These are phyloP conservation scores for Cyberlindnera saturnus DNA, from an alignment of 805 yeast species.

Conservation along the genomic window DNA sequence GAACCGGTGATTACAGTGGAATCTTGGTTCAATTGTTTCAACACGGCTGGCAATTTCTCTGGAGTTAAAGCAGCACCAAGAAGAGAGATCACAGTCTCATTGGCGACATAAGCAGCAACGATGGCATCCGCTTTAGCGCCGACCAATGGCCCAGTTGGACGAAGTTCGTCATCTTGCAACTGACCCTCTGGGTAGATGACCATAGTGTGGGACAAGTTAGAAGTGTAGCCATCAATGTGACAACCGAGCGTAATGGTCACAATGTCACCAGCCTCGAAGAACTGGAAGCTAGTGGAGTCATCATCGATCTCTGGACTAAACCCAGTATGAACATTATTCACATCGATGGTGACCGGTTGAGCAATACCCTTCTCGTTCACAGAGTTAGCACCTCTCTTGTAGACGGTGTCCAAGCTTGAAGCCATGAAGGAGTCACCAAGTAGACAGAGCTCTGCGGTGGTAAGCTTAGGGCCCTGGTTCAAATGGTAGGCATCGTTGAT, in stretches of 20 bases:
- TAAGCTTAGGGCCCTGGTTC: constrained; percentile 30
- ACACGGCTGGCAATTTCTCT: constrained; percentile 59
- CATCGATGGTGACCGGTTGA: constrained; percentile 83
- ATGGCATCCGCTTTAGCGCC: constrained; percentile 87
- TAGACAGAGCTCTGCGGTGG: constrained; percentile 69
- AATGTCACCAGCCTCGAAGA: constrained; percentile 71
- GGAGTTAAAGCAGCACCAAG: constrained; percentile 71
- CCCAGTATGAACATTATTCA: constrained; percentile 70
- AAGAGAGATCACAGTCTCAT: constrained; percentile 75
- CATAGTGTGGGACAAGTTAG: constrained; percentile 79
- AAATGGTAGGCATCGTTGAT: constrained; percentile 73
- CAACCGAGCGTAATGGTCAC: constrained; percentile 83
- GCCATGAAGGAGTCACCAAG: constrained; percentile 73
- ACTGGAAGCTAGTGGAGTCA: constrained; percentile 30
- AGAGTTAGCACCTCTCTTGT: constrained; percentile 41
- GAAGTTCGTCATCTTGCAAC: constrained; percentile 26
- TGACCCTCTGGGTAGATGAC: constrained; percentile 72
- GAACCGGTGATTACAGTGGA: constrained; percentile 54
- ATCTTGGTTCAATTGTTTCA: constrained; percentile 27
- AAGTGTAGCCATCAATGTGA: constrained; percentile 93
- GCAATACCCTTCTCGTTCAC: constrained; percentile 89
- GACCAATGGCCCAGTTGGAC: constrained; percentile 71
- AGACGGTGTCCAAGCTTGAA: constrained; percentile 53
- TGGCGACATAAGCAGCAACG: constrained; percentile 84
- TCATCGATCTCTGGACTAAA: constrained; percentile 84